phyloP scores from a whole-genome alignment of 495 filamentous ascomycete genomes.

The Neurospora terricola region DNA sequence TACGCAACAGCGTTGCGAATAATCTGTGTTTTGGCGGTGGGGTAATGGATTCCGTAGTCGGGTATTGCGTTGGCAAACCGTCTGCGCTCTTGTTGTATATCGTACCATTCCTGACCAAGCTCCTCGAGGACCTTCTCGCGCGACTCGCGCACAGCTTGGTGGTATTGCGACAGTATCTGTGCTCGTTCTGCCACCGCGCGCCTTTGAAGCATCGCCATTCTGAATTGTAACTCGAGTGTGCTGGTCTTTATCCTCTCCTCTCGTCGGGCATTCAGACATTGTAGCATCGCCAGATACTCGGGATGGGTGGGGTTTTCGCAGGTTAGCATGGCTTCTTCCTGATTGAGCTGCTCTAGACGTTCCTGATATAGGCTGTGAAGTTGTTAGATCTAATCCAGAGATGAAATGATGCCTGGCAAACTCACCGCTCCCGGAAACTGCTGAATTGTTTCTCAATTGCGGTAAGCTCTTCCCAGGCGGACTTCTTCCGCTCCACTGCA shows the following conservation, averaged over 20 bases:
- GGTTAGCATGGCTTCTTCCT: slow-evolving; percentile 74
- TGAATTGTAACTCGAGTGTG: slow-evolving; percentile 58
- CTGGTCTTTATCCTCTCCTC: slow-evolving; percentile 71
- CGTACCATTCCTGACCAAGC: slow-evolving; percentile 77
- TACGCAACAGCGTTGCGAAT: slow-evolving; percentile 74
- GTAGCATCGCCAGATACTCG: slow-evolving; percentile 75
- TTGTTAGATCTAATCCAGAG: slow-evolving; percentile 5
- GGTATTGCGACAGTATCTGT: slow-evolving; percentile 77
- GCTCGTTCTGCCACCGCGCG: slow-evolving; percentile 68
- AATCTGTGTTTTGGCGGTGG: slow-evolving; percentile 58
- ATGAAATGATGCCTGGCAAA: background rate
- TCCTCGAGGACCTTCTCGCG: slow-evolving; percentile 70
- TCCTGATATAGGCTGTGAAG: slow-evolving; percentile 70
- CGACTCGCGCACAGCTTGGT: slow-evolving; percentile 70
- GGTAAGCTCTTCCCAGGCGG: slow-evolving; percentile 68
- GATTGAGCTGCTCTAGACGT: slow-evolving; percentile 65
- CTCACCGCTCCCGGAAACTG: slow-evolving; percentile 76
- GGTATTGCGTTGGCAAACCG: slow-evolving; percentile 71
- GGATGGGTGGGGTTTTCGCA: slow-evolving; percentile 73
- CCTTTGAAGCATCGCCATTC: slow-evolving; percentile 57
- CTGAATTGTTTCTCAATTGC: slow-evolving; percentile 78
- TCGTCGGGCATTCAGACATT: slow-evolving; percentile 69
- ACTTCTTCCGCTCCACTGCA: slow-evolving; percentile 66
- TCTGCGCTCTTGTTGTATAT: slow-evolving; percentile 83
- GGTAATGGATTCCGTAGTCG: slow-evolving; percentile 68